These are phyloP conservation scores for Pythium guiyangense DNA, from an alignment of 352 stramenopile species.

Conservation along the genomic window DNA sequence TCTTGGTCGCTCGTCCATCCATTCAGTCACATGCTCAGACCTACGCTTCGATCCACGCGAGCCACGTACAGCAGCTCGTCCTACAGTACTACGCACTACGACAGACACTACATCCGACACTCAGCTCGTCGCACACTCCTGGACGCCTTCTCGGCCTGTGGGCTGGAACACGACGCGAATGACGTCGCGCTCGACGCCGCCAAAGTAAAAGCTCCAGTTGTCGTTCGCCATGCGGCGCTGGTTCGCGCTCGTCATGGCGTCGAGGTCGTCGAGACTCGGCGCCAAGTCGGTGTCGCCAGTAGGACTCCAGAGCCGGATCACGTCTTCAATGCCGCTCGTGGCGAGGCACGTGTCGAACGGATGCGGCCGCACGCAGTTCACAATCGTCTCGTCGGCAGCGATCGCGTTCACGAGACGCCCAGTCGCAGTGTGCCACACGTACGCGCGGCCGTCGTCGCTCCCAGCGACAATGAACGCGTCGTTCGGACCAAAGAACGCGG, in stretches of 20 bases:
- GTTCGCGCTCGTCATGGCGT: constrained; percentile 49
- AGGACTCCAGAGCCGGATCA: constrained; percentile 76
- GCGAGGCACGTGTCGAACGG: constrained; percentile 71
- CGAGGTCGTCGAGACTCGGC: constrained; percentile 43
- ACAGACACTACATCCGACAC: no score
- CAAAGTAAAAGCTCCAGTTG: constrained; percentile 32
- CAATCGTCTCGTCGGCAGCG: constrained; percentile 77
- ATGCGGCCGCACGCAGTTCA: constrained; percentile 89
- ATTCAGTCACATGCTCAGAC: no score
- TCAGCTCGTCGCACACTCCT: constrained; percentile 70
- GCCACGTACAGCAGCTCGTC: no score
- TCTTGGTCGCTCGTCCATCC: no score
- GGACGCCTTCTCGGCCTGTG: constrained; percentile 40
- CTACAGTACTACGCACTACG: no score
- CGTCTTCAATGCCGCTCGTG: constrained; percentile 80
- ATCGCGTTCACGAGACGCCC: constrained; percentile 81
- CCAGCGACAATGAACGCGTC: constrained; percentile 83
- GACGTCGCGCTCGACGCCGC: constrained; percentile 46
- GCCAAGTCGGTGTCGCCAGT: constrained; percentile 34
- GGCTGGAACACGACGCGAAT: constrained; percentile 69
- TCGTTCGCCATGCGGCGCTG: constrained; percentile 63
- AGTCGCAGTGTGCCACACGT: constrained; percentile 84
- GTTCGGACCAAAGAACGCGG: constrained; percentile 83
- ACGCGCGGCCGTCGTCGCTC: constrained; percentile 81
- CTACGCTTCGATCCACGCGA: no score